These are phyloP conservation scores for Spathaspora hagerdaliae DNA, from an alignment of 805 yeast genomes.

Conservation along the genomic window DNA sequence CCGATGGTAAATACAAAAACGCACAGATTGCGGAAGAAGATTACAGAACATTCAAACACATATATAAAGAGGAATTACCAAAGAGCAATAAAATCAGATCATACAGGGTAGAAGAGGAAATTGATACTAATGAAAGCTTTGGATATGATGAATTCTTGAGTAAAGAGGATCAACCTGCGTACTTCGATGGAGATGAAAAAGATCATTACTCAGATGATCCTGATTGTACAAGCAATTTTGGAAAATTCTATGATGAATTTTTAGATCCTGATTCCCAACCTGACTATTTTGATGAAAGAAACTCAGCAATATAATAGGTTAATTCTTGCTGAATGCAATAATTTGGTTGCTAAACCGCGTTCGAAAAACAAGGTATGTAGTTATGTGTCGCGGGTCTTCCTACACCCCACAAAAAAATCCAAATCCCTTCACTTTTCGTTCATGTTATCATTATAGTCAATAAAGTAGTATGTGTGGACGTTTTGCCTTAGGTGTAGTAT, in stretches of 20 bases:
- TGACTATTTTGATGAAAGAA: slow-evolving; percentile 12
- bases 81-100: background rate
- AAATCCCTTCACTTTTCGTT: background rate
- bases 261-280: slow-evolving; percentile 20
- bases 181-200: slow-evolving; percentile 30
- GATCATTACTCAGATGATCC: slow-evolving; percentile 31
- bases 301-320: no score
- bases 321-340: no score
- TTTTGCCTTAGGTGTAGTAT: slow-evolving; percentile 46
- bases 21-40: slow-evolving; percentile 12
- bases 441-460: background rate
- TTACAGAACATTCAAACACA: slow-evolving; percentile 16
- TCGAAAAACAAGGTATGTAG: no score
- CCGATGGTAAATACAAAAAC: slow-evolving; percentile 8
- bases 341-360: no score
- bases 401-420: background rate
- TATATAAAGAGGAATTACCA: background rate
- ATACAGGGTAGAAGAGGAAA: background rate
- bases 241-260: slow-evolving; percentile 34
- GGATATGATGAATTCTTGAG: slow-evolving; percentile 31
- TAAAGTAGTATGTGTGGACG: slow-evolving; percentile 54
- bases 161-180: slow-evolving; percentile 36
- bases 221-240: slow-evolving; percentile 28
- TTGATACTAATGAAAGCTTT: background rate
- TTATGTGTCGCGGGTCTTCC: background rate